Evolutionary conservation across 106 monocot genomes (phyloP).

Genomic region (Allium fistulosum): DNA sequence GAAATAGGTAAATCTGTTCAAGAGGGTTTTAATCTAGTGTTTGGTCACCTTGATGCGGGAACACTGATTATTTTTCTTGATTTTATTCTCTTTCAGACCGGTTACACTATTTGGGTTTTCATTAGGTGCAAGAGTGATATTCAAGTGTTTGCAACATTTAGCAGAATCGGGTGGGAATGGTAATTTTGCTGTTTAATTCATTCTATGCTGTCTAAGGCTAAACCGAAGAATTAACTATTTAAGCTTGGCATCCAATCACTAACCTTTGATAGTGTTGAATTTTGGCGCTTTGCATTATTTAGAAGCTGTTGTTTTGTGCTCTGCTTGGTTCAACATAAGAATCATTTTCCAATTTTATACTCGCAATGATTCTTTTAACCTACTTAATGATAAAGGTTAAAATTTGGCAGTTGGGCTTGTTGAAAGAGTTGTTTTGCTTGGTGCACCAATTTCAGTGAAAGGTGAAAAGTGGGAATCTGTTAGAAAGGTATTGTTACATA

Average conservation of each 20-base stretch:
- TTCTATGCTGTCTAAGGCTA: background rate
- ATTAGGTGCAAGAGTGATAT: constrained; percentile 85
- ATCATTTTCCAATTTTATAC: no score
- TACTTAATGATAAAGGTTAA: background rate
- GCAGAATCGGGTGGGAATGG: constrained; percentile 79
- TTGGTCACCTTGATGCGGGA: background rate
- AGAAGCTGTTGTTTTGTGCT: no score
- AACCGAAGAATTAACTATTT: no score
- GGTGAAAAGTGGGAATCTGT: constrained; percentile 79
- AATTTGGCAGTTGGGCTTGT: constrained; percentile 67
- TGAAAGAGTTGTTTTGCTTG: constrained; percentile 90
- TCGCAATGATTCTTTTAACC: constrained; percentile 1
- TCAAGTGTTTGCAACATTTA: constrained; percentile 81
- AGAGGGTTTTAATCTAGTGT: background rate
- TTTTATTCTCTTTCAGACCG: constrained; percentile 46
- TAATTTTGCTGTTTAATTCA: constrained; percentile 16
- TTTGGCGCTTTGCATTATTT: no score
- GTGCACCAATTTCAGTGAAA: constrained; percentile 77
- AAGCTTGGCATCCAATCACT: no score
- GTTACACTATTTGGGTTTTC: constrained; percentile 96
- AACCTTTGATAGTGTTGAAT: no score
- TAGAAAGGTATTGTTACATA: constrained; percentile 40
- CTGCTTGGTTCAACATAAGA: no score
- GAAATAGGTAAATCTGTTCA: constrained; percentile 48
- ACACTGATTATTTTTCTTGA: background rate